phyloP scores from a whole-genome alignment of 2,329 filamentous ascomycete genomes.

The Neocucurbitaria cava region DNA sequence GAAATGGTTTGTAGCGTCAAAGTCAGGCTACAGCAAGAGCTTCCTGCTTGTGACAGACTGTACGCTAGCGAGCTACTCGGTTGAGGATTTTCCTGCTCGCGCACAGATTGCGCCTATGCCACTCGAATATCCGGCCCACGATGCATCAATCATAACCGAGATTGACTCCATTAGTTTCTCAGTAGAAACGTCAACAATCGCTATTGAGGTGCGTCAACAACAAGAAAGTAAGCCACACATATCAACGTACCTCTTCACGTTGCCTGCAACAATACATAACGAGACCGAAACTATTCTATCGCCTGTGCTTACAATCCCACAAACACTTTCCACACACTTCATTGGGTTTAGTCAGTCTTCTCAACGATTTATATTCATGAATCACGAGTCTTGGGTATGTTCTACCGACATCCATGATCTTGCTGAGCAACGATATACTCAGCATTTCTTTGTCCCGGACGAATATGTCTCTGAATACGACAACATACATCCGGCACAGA shows the following conservation, averaged over 20 bases:
- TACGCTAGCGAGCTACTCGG: neutral
- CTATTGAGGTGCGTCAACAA: neutral
- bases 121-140: neutral
- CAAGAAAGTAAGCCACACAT: neutral
- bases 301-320: neutral
- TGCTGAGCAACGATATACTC: neutral
- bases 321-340: neutral
- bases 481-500: neutral
- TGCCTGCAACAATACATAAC: neutral
- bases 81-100: neutral
- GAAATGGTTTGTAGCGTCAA: neutral
- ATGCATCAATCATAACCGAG: neutral
- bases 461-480: neutral
- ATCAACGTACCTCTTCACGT: neutral
- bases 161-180: neutral
- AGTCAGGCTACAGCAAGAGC: neutral
- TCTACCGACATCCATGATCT: neutral
- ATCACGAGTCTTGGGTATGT: neutral
- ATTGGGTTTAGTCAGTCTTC: neutral
- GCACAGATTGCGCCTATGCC: neutral
- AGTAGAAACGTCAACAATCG: neutral
- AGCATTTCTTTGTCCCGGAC: constrained; percentile 3
- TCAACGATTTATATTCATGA: neutral
- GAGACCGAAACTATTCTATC: neutral
- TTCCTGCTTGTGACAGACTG: neutral